Evolutionary conservation across 768 basidiomycete species (phyloP).

Genomic region (Piloderma croceum): DNA sequence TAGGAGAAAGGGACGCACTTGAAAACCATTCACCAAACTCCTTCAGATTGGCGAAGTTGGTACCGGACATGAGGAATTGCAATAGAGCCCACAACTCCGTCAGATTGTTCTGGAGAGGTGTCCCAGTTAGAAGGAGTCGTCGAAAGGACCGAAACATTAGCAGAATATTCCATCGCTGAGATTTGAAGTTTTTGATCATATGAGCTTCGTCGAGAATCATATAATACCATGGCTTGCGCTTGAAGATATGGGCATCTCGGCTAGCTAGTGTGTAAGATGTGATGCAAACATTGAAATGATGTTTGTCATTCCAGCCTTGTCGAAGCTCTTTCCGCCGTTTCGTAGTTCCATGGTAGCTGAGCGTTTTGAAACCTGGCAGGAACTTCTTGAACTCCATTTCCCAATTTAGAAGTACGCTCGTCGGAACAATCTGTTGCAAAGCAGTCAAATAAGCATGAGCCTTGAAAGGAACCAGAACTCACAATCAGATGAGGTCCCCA

Average conservation of each 20-base stretch:
- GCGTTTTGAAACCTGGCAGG: slow-evolving; percentile 76
- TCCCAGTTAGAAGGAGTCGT: slow-evolving; percentile 88
- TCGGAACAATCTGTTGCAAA: slow-evolving; percentile 86
- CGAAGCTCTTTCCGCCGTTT: slow-evolving; percentile 88
- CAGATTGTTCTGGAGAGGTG: slow-evolving; percentile 93
- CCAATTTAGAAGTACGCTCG: slow-evolving; percentile 94
- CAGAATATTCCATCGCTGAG: slow-evolving; percentile 88
- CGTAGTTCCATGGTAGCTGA: slow-evolving; percentile 87
- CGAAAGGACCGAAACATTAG: slow-evolving; percentile 84
- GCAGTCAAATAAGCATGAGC: slow-evolving; percentile 15
- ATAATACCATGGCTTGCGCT: slow-evolving; percentile 91
- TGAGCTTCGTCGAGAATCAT: slow-evolving; percentile 96
- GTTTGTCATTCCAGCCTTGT: slow-evolving; percentile 85
- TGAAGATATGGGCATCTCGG: slow-evolving; percentile 85
- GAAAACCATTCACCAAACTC: slow-evolving; percentile 97
- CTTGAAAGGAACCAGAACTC: slow-evolving; percentile 16
- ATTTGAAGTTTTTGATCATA: slow-evolving; percentile 97
- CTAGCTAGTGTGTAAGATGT: slow-evolving; percentile 93
- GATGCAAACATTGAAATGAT: slow-evolving; percentile 90
- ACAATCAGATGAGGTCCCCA: slow-evolving; percentile 91
- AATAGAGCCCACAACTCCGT: slow-evolving; percentile 93
- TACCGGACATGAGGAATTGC: slow-evolving; percentile 89
- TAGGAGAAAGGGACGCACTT: slow-evolving; percentile 48
- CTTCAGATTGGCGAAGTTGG: slow-evolving; percentile 84
- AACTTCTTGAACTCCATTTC: slow-evolving; percentile 97